Percentiles rank a stretch among this genome's conserved stretches.
These are phyloP conservation scores for Blastobotrys petasosporus DNA, from an alignment of 1,139 yeast species.

Conservation along the genomic window DNA sequence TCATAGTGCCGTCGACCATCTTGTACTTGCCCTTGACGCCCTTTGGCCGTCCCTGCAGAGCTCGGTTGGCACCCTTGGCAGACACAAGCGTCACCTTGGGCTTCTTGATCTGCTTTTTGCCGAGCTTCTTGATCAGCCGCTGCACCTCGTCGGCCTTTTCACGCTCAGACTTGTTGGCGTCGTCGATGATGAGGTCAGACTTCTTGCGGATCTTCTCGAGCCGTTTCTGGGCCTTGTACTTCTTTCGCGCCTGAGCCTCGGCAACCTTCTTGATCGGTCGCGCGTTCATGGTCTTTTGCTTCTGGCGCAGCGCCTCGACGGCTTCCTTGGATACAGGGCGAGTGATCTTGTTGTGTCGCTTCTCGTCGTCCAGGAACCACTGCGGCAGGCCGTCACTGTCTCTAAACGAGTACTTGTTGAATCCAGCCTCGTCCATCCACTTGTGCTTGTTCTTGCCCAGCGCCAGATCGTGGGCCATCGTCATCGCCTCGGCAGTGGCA, in stretches of 20 bases:
- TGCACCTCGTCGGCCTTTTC: conserved; percentile 93
- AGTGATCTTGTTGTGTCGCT: conserved; percentile 71
- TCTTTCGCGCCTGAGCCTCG: conserved; percentile 96
- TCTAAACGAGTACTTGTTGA: conserved; percentile 84
- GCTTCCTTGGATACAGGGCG: conserved; percentile 98
- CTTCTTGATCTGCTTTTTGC: conserved; percentile 60
- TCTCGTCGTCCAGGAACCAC: conserved; percentile 94
- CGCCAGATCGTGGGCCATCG: conserved; percentile 93
- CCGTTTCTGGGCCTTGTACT: conserved; percentile 84
- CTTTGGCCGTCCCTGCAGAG: conserved; percentile 90
- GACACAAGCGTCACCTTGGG: conserved; percentile 86
- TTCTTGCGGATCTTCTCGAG: conserved; percentile 90
- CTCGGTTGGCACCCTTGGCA: conserved; percentile 82
- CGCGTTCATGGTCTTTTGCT: conserved; percentile 84
- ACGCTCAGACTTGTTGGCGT: conserved; percentile 75
- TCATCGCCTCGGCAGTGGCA: conserved; percentile 96
- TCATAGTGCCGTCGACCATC: conserved; percentile 98
- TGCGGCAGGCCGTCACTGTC: conserved; percentile 87
- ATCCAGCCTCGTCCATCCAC: conserved; percentile 73
- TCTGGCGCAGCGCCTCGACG: conserved; percentile 83
- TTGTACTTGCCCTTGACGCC: conserved; percentile 96
- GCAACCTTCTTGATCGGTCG: conserved; percentile 96
- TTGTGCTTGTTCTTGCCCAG: conserved; percentile 80
- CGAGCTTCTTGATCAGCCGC: conserved; percentile 73
- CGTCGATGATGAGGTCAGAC: conserved; percentile 87